Base-by-base conservation (phyloP, 306 rosid genomes). In the Gastrolobium bilobum region DNA sequence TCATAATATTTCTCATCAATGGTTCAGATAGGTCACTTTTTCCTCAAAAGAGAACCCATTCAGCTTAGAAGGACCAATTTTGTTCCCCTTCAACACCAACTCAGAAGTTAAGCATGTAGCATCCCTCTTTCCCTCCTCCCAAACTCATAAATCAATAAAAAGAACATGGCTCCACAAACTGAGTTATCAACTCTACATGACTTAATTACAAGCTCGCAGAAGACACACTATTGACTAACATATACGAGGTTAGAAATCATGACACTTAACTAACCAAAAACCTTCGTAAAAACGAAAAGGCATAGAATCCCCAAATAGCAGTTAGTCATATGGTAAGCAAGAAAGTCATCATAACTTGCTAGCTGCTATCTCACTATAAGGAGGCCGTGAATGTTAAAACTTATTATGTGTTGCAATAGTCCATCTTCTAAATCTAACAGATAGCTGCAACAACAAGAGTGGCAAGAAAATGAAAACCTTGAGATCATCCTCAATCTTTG, bases 401-500 rank as follows among this genome's bases (percentile, higher is more conserved):
- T 7, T 7, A 48, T 31, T 8, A 54, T 7, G 29, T 46, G 63
- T 11, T 46, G 56, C 4, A 26, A 47, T 65, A 11, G 38, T 30
- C n/a, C 29, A 83, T 70, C 8, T 66, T 77, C 64, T 62, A 75
- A 64, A 79, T 48, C 54, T 64, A 71, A 61, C 50, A 77, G 10
- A 60, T 10, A 42, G 26, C 26, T 58, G 4, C 20, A 39, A 67
- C 66, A 2, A 81, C 1, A 82, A 82, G 43, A 69, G 67, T 30
- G 3, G 4, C 2, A 80, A 73, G 57, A 39, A 51, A 68, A 74
- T 20, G 5, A 20, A 82, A 71, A 71, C 98, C 92, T 94, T 94
- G 58, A 94, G 98, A 86, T 92, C 97, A 83, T 94, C 98, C 87
- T 94, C 98, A 62, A 92, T 92, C 85, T 91, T 92, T 59, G 98